These are phyloP conservation scores for Globisporangium iwayamae DNA, from an alignment of 352 stramenopile species.

Conservation along the genomic window DNA sequence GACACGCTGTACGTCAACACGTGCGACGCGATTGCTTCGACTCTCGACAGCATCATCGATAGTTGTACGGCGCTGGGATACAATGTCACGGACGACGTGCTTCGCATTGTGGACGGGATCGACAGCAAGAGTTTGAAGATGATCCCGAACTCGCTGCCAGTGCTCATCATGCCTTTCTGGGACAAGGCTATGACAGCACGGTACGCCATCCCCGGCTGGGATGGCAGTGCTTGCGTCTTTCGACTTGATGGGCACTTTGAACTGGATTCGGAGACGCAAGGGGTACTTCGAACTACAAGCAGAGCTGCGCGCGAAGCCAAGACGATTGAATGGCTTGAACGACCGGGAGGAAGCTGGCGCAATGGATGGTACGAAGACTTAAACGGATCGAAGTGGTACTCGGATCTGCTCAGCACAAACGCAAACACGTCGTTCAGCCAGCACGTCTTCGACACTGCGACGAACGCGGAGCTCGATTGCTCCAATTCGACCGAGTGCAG, in stretches of 20 bases:
- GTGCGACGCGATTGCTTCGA: constrained; percentile 23
- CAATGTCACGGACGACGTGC: constrained; percentile 23
- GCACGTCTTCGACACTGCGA: constrained; percentile 20
- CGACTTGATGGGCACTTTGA: constrained; percentile 21
- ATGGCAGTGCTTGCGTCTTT: constrained; percentile 31
- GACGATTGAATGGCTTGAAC: constrained; percentile 13
- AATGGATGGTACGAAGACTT: constrained; percentile 32
- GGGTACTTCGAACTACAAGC: constrained; percentile 15
- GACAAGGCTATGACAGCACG: constrained; percentile 17
- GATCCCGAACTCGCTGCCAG: constrained; percentile 22
- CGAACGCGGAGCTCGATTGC: constrained; percentile 18
- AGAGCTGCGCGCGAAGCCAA: constrained; percentile 15
- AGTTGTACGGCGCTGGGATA: constrained; percentile 26
- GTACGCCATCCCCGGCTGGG: constrained; percentile 21
- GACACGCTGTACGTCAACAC: constrained; percentile 7
- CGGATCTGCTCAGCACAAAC: constrained; percentile 23
- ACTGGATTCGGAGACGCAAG: constrained; percentile 1
- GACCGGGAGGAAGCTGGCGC: constrained; percentile 16
- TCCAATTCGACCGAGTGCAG: constrained; percentile 3
- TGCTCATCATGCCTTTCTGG: constrained; percentile 26
- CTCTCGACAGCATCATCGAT: constrained; percentile 24
- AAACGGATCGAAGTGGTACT: constrained; percentile 22
- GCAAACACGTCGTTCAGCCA: constrained; percentile 11
- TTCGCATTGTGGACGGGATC: constrained; percentile 25
- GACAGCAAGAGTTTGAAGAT: constrained; percentile 8